These are phyloP conservation scores for Takakia lepidozioides DNA, from an alignment of 225 moss, liverwort and hornwort species.

Conservation along the genomic window DNA sequence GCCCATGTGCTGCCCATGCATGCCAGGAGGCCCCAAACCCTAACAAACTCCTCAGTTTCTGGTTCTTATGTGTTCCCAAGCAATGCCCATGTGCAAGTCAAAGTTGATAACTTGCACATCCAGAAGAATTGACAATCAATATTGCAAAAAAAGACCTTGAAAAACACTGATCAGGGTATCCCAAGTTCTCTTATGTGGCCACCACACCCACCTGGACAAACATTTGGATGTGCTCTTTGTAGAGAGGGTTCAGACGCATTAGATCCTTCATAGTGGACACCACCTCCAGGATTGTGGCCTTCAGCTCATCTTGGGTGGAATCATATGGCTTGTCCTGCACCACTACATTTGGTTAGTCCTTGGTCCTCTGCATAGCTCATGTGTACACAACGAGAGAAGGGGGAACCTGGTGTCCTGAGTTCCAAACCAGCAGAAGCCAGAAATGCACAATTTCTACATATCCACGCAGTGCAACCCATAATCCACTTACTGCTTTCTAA, in stretches of 20 bases:
- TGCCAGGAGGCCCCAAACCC: neutral
- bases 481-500: too few relatives aligned
- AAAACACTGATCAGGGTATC: too few relatives aligned
- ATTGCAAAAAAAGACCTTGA: neutral
- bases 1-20: conserved; percentile 69
- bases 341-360: too few relatives aligned
- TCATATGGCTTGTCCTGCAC: conserved; percentile 90
- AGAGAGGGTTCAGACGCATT: conserved; percentile 85
- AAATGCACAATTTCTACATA: too few relatives aligned
- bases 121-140: neutral
- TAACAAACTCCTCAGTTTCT: conserved; percentile 3
- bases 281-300: conserved; percentile 91
- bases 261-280: conserved; percentile 96
- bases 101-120: neutral
- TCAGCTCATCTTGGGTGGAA: conserved; percentile 84
- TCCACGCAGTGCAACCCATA: too few relatives aligned
- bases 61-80: neutral
- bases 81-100: neutral
- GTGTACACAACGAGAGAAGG: too few relatives aligned
- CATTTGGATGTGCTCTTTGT: conserved; percentile 94
- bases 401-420: too few relatives aligned
- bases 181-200: too few relatives aligned
- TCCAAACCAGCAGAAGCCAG: too few relatives aligned
- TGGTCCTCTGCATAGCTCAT: too few relatives aligned
- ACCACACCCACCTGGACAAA: conserved; percentile 86